These are phyloP conservation scores for Daucus carota DNA, from an alignment of 129 eudicot species.

Conservation along the genomic window DH1_v3.0 NC_030387.2:31788501-31789000, in stretches of 20 bases:
- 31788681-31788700: constrained; percentile 48
- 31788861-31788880: neutral
- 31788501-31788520: neutral
- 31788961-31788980: constrained; percentile 12
- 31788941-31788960: constrained; percentile 22
- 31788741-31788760: constrained; percentile 36
- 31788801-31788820: constrained; percentile 23
- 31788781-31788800: constrained; percentile 23
- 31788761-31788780: constrained; percentile 44
- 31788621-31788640: too few species aligned
- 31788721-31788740: constrained; percentile 46
- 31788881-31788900: constrained; percentile 31
- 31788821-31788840: constrained; percentile 20
- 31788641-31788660: constrained; percentile 15
- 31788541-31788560: neutral
- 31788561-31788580: too few species aligned
- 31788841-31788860: constrained; percentile 31
- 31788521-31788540: neutral
- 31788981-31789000: constrained; percentile 8
- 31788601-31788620: too few species aligned
- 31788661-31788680: constrained; percentile 73
- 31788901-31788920: constrained; percentile 38
- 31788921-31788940: constrained; percentile 39
- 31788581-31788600: too few species aligned
- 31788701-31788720: constrained; percentile 40